Base-by-base conservation (phyloP, 1,284 basidiomycete species). In the Peniophora sp. region DNA sequence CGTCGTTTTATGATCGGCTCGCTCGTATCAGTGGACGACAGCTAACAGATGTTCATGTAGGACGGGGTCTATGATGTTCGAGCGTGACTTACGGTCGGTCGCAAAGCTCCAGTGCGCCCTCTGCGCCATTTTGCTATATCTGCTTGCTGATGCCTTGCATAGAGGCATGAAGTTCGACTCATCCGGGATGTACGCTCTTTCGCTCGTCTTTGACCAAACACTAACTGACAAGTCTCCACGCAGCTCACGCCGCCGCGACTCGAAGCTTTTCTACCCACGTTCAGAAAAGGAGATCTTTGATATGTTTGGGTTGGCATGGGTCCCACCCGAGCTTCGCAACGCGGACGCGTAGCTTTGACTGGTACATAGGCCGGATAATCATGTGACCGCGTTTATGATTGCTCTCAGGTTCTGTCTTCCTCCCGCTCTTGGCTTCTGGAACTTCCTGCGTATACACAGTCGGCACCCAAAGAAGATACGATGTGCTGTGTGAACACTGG, bases 91-190 rank as follows among this genome's bases (percentile, higher is more conserved):
- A 49, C 70, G 89, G 49, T 68, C 77, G 16, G 85, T 79, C 77
- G 86, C 87, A 1, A 84, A 88, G 63, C 65, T 74, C 64, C 75
- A 69, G 81, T 81, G 56, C 6, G 51, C 12, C 17, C 16, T 43
- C 22, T 24, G 17, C 19, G 20, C 45, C 10, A 36, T 11, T 20
- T 44, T 34, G 20, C 43, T 34, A 32, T 24, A 45, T 53, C 46
- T n/a, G n/a, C n/a, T 54, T 23, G 38, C 20, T 12, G n/a, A 35
- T 17, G 34, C 38, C 41, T 38, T 17, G 47, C n/a, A 10, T 50
- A 89, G 87, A 51, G 82, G 81, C 16, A 66, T 85, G 62, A 90
- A 89, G 58, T 92, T 92, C 56, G 87, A 91, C 64, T 89, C 85
- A 58, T 79, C 80, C 9, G 86, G 84, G 50, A 77, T 89, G 86